phyloP scores from a whole-genome alignment of 2,329 filamentous ascomycete species.

The Monosporascus sp. region DNA sequence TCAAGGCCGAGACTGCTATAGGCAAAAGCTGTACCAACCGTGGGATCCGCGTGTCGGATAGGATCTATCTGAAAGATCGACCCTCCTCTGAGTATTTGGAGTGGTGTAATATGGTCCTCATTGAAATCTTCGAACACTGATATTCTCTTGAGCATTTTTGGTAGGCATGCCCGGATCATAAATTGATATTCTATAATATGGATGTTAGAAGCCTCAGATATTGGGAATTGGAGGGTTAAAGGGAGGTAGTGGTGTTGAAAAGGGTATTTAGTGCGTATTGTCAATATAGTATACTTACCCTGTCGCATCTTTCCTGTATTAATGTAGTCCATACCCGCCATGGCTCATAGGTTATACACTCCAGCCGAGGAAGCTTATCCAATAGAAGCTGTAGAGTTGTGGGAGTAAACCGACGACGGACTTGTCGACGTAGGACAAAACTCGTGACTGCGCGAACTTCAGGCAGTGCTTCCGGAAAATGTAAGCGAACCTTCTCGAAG shows the following conservation, averaged over 20 bases:
- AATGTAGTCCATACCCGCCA: slow-evolving; percentile 17
- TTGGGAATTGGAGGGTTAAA: not conserved
- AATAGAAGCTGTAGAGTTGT: slow-evolving; percentile 12
- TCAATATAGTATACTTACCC: slow-evolving; percentile 18
- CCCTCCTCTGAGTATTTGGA: slow-evolving; percentile 1
- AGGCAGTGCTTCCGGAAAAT: slow-evolving; percentile 12
- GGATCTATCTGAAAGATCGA: not conserved
- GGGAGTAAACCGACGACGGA: slow-evolving; percentile 23
- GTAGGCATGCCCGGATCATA: slow-evolving; percentile 11
- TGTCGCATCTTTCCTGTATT: not conserved
- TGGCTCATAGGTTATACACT: slow-evolving; percentile 27
- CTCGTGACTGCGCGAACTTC: slow-evolving; percentile 24
- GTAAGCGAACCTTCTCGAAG: slow-evolving; percentile 13
- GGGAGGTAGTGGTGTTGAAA: not conserved
- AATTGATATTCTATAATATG: not conserved
- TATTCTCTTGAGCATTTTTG: slow-evolving; percentile 18
- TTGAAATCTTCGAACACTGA: slow-evolving; percentile 23
- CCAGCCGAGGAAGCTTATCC: slow-evolving; percentile 19
- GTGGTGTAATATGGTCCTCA: not conserved
- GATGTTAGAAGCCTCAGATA: slow-evolving; percentile 2
- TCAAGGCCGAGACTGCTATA: slow-evolving; percentile 20
- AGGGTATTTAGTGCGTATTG: not conserved
- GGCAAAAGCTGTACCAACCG: slow-evolving; percentile 17
- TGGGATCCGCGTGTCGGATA: not conserved
- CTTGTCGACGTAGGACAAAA: slow-evolving; percentile 28